Conservation (phyloP, 352 stramenopile species). For the Pythium chondricola region DNA sequence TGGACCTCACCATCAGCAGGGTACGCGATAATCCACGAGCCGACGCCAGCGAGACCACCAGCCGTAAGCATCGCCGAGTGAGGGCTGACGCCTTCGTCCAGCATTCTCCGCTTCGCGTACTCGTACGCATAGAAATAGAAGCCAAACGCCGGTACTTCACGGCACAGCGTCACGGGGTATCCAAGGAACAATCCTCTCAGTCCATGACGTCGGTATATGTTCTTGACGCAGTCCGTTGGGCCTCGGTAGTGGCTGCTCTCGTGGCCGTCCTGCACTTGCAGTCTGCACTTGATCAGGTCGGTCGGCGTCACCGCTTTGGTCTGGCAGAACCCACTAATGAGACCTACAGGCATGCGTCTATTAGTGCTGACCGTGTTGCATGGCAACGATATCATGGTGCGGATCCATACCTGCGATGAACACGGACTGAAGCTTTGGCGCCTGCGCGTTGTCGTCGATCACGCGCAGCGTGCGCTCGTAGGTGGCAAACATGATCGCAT, state of each 20-base stretch:
- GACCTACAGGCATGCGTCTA: too few relatives aligned
- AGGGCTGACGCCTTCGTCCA: constrained; percentile 39
- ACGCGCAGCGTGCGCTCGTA: constrained; percentile 67
- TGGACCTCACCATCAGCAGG: constrained; percentile 58
- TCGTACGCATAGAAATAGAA: constrained; percentile 86
- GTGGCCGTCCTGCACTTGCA: constrained; percentile 76
- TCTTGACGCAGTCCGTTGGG: constrained; percentile 66
- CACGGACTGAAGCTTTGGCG: constrained; percentile 58
- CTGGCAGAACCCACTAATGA: constrained; percentile 72
- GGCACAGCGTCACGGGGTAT: constrained; percentile 65
- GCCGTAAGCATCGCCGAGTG: constrained; percentile 79
- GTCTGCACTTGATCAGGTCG: constrained; percentile 78
- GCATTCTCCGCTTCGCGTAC: constrained; percentile 66
- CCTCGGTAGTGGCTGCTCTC: constrained; percentile 50
- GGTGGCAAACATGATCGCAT: constrained; percentile 81
- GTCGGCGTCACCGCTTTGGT: constrained; percentile 66
- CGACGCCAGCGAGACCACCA: constrained; percentile 65
- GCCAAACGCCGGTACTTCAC: constrained; percentile 76
- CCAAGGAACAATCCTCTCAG: constrained; percentile 64
- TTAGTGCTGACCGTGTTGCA: neutral
- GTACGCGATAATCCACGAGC: constrained; percentile 78
- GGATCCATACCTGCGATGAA: constrained; percentile 38
- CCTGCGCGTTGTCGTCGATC: constrained; percentile 47
- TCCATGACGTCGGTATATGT: constrained; percentile 60
- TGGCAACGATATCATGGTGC: neutral